Conservation (phyloP, 176 grass and related monocot species). For the Musa acuminata region DNA sequence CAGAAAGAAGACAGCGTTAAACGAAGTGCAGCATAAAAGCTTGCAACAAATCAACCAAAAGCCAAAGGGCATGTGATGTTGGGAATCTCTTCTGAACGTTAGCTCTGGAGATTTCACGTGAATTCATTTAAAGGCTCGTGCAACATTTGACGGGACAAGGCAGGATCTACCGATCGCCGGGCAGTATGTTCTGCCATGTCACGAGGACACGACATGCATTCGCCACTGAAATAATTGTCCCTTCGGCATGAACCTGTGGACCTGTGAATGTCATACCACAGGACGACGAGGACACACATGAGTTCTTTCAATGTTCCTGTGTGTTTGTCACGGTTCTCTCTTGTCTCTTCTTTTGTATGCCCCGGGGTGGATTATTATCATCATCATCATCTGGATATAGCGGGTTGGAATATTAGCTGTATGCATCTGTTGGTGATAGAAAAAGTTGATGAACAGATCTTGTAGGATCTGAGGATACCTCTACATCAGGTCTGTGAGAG, state of each 20-base stretch:
- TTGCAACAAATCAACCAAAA: neutral
- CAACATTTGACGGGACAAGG: neutral
- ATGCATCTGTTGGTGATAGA: neutral
- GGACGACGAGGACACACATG: too few relatives aligned
- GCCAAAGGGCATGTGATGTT: neutral
- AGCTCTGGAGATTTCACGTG: conserved; percentile 1
- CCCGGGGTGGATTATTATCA: too few relatives aligned
- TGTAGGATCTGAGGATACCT: too few relatives aligned
- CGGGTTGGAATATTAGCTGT: neutral
- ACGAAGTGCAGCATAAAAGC: too few relatives aligned
- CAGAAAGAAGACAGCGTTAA: neutral
- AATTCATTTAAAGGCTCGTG: neutral
- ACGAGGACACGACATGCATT: too few relatives aligned
- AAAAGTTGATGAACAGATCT: neutral
- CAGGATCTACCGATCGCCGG: neutral
- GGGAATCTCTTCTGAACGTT: conserved; percentile 7
- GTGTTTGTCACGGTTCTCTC: too few relatives aligned
- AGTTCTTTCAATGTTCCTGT: too few relatives aligned
- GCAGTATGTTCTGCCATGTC: neutral
- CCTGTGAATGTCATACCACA: too few relatives aligned
- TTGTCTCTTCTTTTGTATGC: too few relatives aligned
- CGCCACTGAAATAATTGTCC: too few relatives aligned
- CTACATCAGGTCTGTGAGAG: too few relatives aligned
- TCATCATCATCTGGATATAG: neutral
- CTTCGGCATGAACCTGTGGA: too few relatives aligned